Evolutionary conservation across 2,329 filamentous ascomycete species (phyloP), one percentile per base, ranked within the genome.

Genomic region (Verticillium tricorpus): DNA sequence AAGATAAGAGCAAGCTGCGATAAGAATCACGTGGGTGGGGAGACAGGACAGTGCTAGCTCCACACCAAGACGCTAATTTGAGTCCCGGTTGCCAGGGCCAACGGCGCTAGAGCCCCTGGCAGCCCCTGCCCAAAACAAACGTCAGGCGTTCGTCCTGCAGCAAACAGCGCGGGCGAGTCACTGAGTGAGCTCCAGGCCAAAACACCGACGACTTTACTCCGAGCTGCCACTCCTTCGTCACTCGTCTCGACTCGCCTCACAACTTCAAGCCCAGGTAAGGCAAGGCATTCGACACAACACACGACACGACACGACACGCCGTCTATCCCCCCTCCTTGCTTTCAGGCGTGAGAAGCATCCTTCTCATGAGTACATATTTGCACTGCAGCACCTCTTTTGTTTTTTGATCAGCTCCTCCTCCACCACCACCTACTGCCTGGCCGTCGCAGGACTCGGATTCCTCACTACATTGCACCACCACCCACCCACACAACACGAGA

Each of bases 31-130:
- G 45, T 50, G 40, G 45, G 14, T 25, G 28, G 4, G 14, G 8
- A 9, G 55, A 17, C 34, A 15, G 55, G 31, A 35, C 15, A 34
- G 55, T 6, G 28, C 32, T 17, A 19, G 22, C 14, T n/a, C 22
- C 25, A 31, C 54, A 56, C 54, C 60, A 34, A 64, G 45, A n/a
- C 64, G 64, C 64, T 65, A 60, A 64, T 56, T 34, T 60, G 32
- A 61, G 35, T 65, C 60, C 64, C 64, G 64, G 64, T 65, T 59
- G 64, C 52, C 62, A 61, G 59, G 64, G 55, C 32, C 57, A 64
- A 64, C 64, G 61, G 7, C 45, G 19, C 45, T 50, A 50, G 45
- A 8, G 19, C 45, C 19, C 39, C 45, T 22, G 45, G 39, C 45
- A 12, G 6, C 34, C 52, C 37, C 39, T 56, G 31, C 22, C 17